These are phyloP conservation scores for Dryadomyces quercivorus DNA, from an alignment of 2,329 filamentous ascomycete species.

Conservation along the genomic window DNA sequence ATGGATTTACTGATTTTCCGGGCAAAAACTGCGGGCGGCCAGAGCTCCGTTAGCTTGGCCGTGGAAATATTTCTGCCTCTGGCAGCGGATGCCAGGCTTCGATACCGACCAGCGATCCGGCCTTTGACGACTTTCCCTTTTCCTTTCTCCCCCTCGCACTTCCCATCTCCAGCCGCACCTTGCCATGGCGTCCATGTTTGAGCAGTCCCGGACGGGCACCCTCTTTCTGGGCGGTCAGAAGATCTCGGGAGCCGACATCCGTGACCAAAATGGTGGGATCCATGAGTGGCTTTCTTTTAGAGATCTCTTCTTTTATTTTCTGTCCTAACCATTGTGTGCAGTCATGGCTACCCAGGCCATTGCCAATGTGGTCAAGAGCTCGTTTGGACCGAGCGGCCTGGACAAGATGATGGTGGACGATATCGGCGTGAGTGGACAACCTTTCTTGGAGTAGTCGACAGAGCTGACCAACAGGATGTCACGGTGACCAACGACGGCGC, in stretches of 20 bases:
- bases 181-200: conserved; percentile 86
- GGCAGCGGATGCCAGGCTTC: not conserved
- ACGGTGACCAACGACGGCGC: conserved; percentile 98
- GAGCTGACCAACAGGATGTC: conserved; percentile 53
- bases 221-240: conserved; percentile 95
- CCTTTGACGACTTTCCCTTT: not conserved
- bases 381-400: conserved; percentile 89
- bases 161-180: not conserved
- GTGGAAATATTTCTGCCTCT: not conserved
- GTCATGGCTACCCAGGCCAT: conserved; percentile 94
- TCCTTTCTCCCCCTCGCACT: not conserved
- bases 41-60: not conserved
- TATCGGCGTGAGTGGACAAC: conserved; percentile 56
- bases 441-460: not conserved
- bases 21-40: not conserved
- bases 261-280: conserved; percentile 88
- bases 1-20: conserved; percentile 13
- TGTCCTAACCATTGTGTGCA: conserved; percentile 21
- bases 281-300: too few species aligned
- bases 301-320: not conserved
- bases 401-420: conserved; percentile 99
- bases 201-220: conserved; percentile 88
- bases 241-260: conserved; percentile 91
- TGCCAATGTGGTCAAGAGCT: conserved; percentile 97
- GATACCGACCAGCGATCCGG: not conserved